Evolutionary conservation across 441 rosid genomes (phyloP), one percentile per base, ranked within the genome.

Genomic region (Jatropha multifida): DNA sequence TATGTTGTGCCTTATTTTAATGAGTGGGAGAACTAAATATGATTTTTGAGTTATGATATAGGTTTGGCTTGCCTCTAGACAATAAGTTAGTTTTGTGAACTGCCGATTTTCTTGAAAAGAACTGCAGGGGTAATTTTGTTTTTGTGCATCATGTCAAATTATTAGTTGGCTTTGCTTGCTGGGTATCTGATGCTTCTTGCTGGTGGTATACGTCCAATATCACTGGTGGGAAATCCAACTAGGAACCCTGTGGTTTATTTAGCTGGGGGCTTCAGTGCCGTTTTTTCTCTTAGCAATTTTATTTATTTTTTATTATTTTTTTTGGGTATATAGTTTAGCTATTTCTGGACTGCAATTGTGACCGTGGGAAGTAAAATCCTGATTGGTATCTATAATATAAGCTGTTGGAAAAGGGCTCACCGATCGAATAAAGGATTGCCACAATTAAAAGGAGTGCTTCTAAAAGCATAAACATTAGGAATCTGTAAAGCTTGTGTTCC

Each of bases 11-110:
- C 97, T 96, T 74, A 82, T 96, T 73, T 72, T 96, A 71, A 77
- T 79, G 79, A 94, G 98, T 75, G 97, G 98, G 54, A 94, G 98
- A 85, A 94, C 94, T 74, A 93, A 93, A 78, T 96, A 93, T 64
- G 97, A 93, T 85, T 96, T 93, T 78, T 92, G 85, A 88, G 49
- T 42, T 60, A 7, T 15, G 14, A 18, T 38, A 52, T 37, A 37
- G 64, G 51, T 41, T 40, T 63, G 38, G 18, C 11, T 18, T 15
- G 48, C 5, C 0, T 17, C 15, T 60, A 27, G 20, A 5, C 44
- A 11, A 17, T 20, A 37, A 18, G 61, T 60, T 14, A 12, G 5
- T 59, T 12, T 32, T 15, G 41, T 32, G 17, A 65, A 74, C 55
- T 23, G 41, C 41, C 26, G 66, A 62, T 77, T 72, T 65, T 20